phyloP scores from a whole-genome alignment of 2,329 filamentous ascomycete genomes.

The Fusarium verrucosum region DNA sequence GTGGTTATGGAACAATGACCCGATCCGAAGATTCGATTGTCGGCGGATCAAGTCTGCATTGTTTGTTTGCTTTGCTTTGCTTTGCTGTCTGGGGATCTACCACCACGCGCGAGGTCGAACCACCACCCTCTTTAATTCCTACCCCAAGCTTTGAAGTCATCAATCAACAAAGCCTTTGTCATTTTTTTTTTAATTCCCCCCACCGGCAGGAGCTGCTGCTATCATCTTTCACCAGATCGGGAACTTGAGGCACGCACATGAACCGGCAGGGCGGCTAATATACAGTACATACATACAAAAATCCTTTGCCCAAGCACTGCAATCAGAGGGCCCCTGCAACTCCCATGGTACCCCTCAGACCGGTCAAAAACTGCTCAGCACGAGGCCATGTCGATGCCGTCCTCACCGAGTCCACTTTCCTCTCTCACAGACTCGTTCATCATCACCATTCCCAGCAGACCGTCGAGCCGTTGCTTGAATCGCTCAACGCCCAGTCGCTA shows the following conservation, averaged over 20 bases:
- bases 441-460: conserved; percentile 46
- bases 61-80: conserved; percentile 19
- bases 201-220: conserved; percentile 4
- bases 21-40: conserved; percentile 34
- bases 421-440: conserved; percentile 50
- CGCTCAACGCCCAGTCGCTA: conserved; percentile 45
- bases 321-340: conserved; percentile 44
- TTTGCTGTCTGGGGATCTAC: conserved; percentile 26
- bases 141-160: conserved; percentile 19
- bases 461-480: conserved; percentile 43
- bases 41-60: conserved; percentile 18
- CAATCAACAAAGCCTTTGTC: conserved; percentile 19
- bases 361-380: conserved; percentile 55
- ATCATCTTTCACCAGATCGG: conserved; percentile 38
- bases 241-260: conserved; percentile 42
- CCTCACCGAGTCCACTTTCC: conserved; percentile 55
- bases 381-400: conserved; percentile 49
- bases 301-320: conserved; percentile 38
- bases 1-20: conserved; percentile 38
- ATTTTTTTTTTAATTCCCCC: conserved; percentile 6
- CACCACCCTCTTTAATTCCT: conserved; percentile 31
- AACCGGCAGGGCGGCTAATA: conserved; percentile 39
- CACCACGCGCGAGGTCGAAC: conserved; percentile 33
- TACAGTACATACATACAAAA: too few species aligned
- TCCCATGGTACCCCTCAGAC: conserved; percentile 53